phyloP scores from a whole-genome alignment of 2,329 filamentous ascomycete species.

The Davidsoniella australis region DNA sequence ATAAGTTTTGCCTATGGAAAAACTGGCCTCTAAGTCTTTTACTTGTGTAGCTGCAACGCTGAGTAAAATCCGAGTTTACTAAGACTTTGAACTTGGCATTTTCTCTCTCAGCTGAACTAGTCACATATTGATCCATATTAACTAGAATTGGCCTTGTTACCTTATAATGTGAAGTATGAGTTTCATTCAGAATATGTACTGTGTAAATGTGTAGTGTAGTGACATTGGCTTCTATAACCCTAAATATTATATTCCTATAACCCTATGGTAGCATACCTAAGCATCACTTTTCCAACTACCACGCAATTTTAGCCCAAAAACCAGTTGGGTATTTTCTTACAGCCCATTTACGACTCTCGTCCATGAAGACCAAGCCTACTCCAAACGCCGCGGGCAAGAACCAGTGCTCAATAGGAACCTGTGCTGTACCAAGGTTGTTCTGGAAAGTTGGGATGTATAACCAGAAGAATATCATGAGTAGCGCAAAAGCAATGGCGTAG shows the following conservation, averaged over 20 bases:
- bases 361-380: slow-evolving; percentile 23
- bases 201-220: too few relatives aligned
- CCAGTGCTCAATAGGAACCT: slow-evolving; percentile 56
- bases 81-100: too few relatives aligned
- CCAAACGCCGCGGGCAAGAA: slow-evolving; percentile 63
- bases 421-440: slow-evolving; percentile 41
- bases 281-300: slow-evolving; percentile 19
- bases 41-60: too few relatives aligned
- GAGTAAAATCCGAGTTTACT: too few relatives aligned
- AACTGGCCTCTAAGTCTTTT: too few relatives aligned
- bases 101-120: too few relatives aligned
- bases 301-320: slow-evolving; percentile 41
- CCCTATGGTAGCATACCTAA: background rate
- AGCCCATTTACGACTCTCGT: slow-evolving; percentile 48
- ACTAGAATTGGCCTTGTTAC: too few relatives aligned
- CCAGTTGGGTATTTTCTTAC: slow-evolving; percentile 43
- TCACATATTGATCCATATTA: too few relatives aligned
- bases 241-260: background rate
- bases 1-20: too few relatives aligned
- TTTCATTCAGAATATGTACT: too few relatives aligned
- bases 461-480: slow-evolving; percentile 86
- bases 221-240: too few relatives aligned
- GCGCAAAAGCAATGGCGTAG: slow-evolving; percentile 80
- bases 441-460: slow-evolving; percentile 85
- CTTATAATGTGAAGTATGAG: too few relatives aligned